Base-by-base conservation (phyloP, 177 flowering plant genomes). In the Vitis hybrid region DNA sequence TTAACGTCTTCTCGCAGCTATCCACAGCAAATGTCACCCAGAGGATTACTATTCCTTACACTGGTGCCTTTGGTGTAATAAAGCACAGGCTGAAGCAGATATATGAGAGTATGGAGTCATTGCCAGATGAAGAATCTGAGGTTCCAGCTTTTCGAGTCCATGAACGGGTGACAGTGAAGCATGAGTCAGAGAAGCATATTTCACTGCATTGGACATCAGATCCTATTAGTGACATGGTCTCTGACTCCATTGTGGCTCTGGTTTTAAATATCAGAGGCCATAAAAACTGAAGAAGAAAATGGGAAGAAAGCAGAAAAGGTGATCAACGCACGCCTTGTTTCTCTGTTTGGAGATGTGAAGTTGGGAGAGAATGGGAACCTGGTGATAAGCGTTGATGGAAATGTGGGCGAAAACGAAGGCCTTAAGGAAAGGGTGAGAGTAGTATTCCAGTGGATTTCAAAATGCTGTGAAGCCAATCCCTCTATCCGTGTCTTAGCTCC, bases 161-260 rank as follows among this genome's bases (percentile, higher is more conserved):
- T 62, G 88, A 88, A 15, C 74, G 86, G 57, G 98, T 93, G 23
- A 87, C 93, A 0, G 83, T 95, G 75, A 95, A 87, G 83, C 97
- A 89, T 71, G 99, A 95, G 34, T 83, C 97, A 2, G 94, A 91
- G 39, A 87, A 86, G 71, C 91, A 91, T 63, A 57, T 95, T 7
- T 93, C 98, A 2, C 60, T 95, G 66, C 92, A 85, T 68, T 95
- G 99, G 99, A 49, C 77, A 21, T 85, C 98, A 18, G 96, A 95
- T 69, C 99, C 98, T 3, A 84, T 93, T 11, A 89, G 97, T 65
- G 98, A 95, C 73, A 95, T 95, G 99, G 97, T 95, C 3, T 90
- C 97, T 2, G 98, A 95, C 63, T 95, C 99, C 0, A 60, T 91
- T 68, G 89, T 95, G 51, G 97, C 98, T 65, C 71, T 95, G 71